phyloP scores from a whole-genome alignment of 164 flowering plant species.

The Chimonanthus praecox region DNA sequence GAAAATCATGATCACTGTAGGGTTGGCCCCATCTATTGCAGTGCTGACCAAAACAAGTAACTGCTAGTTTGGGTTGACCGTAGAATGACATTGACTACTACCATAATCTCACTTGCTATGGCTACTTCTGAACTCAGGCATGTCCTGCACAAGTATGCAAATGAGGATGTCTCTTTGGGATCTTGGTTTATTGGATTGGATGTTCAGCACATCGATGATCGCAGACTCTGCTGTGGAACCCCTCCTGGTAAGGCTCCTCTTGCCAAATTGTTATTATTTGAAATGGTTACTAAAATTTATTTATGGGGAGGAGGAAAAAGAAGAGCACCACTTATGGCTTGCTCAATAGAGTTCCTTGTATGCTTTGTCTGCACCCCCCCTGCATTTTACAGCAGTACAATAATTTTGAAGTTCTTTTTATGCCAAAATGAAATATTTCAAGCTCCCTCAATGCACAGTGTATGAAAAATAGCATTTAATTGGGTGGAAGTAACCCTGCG shows the following conservation, averaged over 20 bases:
- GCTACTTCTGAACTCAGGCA: conserved; percentile 40
- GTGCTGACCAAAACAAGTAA: background rate
- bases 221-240: conserved; percentile 86
- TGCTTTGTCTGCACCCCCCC: background rate
- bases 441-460: background rate
- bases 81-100: no score
- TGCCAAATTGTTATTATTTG: background rate
- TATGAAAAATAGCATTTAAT: no score
- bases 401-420: background rate
- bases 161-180: conserved; percentile 91
- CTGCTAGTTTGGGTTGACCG: background rate
- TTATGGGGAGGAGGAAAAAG: no score
- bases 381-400: no score
- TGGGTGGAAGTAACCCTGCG: background rate
- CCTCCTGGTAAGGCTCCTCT: conserved; percentile 58
- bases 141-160: conserved; percentile 77
- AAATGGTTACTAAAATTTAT: no score
- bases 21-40: background rate
- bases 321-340: no score
- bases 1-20: background rate
- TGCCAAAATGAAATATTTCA: background rate
- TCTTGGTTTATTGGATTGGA: conserved; percentile 92
- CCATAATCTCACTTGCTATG: background rate
- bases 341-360: background rate
- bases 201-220: conserved; percentile 80